Conservation (phyloP, 176 grass and related monocot genomes). For the Musa acuminata region DNA sequence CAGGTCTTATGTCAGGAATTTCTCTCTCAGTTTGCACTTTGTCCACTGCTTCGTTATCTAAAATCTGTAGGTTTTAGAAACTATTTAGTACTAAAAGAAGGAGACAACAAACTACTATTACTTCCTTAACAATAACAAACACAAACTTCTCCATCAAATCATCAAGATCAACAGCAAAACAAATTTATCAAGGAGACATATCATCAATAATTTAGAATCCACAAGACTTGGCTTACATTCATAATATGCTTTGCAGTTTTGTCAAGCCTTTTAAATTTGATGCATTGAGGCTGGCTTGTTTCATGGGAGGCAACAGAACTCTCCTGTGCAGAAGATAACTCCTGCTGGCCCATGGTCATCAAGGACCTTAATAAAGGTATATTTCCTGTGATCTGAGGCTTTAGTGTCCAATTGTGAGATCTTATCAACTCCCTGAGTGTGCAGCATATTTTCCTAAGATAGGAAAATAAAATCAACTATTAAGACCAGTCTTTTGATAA, state of each 20-base stretch:
- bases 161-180: too few species aligned
- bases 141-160: too few species aligned
- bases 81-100: too few species aligned
- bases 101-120: too few species aligned
- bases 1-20: constrained; percentile 70
- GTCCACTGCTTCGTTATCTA: constrained; percentile 75
- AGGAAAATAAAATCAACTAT: not conserved
- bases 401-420: constrained; percentile 2
- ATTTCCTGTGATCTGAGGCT: constrained; percentile 11
- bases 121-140: too few species aligned
- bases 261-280: constrained; percentile 91
- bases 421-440: not conserved
- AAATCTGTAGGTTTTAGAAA: constrained; percentile 39
- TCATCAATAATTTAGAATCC: too few species aligned
- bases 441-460: not conserved
- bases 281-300: constrained; percentile 32
- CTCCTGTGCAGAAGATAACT: constrained; percentile 32
- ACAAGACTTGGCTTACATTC: constrained; percentile 40
- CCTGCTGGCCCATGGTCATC: constrained; percentile 19
- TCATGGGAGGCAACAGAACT: constrained; percentile 20
- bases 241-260: constrained; percentile 87
- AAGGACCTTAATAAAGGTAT: constrained; percentile 19
- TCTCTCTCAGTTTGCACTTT: constrained; percentile 41
- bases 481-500: too few species aligned
- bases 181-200: not conserved